phyloP scores from a whole-genome alignment of 2,329 filamentous ascomycete genomes.

The Trichoderma koningiopsis region DNA sequence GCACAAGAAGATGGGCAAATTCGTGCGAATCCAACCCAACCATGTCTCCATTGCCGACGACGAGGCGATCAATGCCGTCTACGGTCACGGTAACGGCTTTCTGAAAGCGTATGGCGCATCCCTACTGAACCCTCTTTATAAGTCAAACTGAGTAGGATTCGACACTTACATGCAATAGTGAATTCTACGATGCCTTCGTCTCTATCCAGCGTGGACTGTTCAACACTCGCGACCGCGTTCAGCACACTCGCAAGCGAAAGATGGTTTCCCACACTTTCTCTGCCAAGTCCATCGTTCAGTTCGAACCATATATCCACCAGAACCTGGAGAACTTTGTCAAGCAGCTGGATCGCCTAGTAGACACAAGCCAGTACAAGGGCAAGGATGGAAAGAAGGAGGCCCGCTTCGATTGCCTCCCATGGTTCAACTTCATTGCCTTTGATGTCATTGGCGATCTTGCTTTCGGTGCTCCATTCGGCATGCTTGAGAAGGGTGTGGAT shows the following conservation, averaged over 20 bases:
- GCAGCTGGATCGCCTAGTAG: conserved; percentile 69
- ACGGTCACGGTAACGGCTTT: conserved; percentile 78
- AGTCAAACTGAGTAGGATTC: not conserved
- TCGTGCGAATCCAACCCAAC: conserved; percentile 81
- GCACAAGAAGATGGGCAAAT: conserved; percentile 75
- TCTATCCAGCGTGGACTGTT: conserved; percentile 84
- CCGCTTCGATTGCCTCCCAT: conserved; percentile 71
- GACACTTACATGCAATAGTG: conserved; percentile 47
- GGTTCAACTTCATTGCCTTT: conserved; percentile 65
- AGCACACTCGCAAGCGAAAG: conserved; percentile 89
- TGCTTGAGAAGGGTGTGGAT: conserved; percentile 76
- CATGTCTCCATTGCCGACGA: conserved; percentile 83
- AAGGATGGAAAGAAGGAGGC: conserved; percentile 63
- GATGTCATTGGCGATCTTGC: conserved; percentile 54
- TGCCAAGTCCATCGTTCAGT: conserved; percentile 76
- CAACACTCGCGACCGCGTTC: conserved; percentile 79
- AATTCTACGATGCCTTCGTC: conserved; percentile 91
- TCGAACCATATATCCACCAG: conserved; percentile 84
- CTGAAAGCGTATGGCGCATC: conserved; percentile 61
- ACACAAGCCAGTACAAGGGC: conserved; percentile 46
- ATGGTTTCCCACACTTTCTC: conserved; percentile 85
- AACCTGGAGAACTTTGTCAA: conserved; percentile 74
- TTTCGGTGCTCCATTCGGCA: conserved; percentile 58
- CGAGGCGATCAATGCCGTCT: conserved; percentile 73
- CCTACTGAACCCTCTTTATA: rapidly evolving